These are phyloP conservation scores for Fusarium humuli DNA, from an alignment of 2,329 filamentous ascomycete genomes.

Conservation along the genomic window DNA sequence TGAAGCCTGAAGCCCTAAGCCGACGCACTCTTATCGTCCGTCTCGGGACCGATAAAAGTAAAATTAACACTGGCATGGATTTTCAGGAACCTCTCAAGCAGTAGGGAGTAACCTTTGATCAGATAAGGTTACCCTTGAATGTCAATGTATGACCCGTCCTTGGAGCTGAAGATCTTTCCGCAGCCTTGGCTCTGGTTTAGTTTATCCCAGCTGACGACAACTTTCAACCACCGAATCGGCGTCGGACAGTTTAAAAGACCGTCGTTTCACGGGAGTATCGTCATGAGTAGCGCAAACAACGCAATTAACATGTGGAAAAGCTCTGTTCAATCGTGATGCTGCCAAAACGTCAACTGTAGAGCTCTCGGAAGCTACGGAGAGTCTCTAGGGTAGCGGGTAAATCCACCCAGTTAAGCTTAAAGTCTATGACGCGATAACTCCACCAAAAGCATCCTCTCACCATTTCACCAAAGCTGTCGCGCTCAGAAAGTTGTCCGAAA, in stretches of 20 bases:
- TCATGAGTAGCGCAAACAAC: neutral
- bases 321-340: neutral
- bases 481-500: constrained; percentile 32
- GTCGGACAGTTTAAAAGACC: constrained; percentile 15
- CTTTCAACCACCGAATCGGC: neutral
- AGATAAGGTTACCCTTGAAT: neutral
- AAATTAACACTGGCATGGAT: neutral
- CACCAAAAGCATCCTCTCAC: neutral
- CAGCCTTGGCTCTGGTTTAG: neutral
- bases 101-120: neutral
- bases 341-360: neutral
- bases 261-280: neutral
- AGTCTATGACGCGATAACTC: constrained; percentile 33
- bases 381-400: constrained; percentile 10
- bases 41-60: too few species aligned
- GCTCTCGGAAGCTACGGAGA: neutral
- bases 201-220: neutral
- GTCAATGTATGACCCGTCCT: neutral
- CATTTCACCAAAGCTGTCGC: constrained; percentile 7
- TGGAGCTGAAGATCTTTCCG: neutral
- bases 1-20: neutral
- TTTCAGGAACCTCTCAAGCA: constrained; percentile 1
- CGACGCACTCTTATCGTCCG: neutral
- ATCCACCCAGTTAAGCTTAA: constrained; percentile 16
- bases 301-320: neutral